Evolutionary conservation across 2,329 filamentous ascomycete species (phyloP).

Genomic region (Xylaria hypoxylon): DNA sequence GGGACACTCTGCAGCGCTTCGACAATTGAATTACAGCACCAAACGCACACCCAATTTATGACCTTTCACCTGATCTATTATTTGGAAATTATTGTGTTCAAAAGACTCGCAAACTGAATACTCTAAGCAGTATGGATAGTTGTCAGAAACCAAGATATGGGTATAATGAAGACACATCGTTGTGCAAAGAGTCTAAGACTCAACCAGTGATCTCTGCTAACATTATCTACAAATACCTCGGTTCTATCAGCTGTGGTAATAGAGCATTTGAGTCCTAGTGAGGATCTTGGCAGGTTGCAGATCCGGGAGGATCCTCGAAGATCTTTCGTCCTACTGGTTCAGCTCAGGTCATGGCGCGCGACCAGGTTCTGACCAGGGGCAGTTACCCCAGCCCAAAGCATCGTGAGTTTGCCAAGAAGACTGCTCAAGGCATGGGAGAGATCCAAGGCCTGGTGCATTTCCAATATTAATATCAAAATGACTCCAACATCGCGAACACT

Average conservation of each 20-base stretch:
- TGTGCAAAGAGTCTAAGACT: not conserved
- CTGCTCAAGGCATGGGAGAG: not conserved
- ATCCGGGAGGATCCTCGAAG: slow-evolving; percentile 22
- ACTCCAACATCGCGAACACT: slow-evolving; percentile 10
- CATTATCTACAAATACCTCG: no score
- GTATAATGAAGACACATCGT: not conserved
- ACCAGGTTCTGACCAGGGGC: slow-evolving; percentile 5
- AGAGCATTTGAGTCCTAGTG: no score
- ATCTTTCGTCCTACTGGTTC: slow-evolving; percentile 17
- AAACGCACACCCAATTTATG: no score
- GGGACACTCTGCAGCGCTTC: not conserved
- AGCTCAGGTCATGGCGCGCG: not conserved
- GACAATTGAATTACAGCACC: no score
- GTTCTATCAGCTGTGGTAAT: no score
- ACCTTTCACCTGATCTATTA: not conserved
- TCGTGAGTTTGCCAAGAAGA: not conserved
- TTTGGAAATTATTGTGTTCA: not conserved
- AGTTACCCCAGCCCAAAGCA: slow-evolving; percentile 11
- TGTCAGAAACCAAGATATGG: not conserved
- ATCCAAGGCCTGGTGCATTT: not conserved
- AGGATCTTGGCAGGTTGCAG: slow-evolving; percentile 27
- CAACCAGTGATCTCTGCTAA: not conserved
- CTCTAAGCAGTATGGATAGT: not conserved
- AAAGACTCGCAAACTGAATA: not conserved
- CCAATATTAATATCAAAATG: not conserved